Percentiles rank a stretch among this genome's conserved stretches.
Evolutionary conservation across 768 basidiomycete species (phyloP).

Genomic region (Fistulinella prunicolor): DNA sequence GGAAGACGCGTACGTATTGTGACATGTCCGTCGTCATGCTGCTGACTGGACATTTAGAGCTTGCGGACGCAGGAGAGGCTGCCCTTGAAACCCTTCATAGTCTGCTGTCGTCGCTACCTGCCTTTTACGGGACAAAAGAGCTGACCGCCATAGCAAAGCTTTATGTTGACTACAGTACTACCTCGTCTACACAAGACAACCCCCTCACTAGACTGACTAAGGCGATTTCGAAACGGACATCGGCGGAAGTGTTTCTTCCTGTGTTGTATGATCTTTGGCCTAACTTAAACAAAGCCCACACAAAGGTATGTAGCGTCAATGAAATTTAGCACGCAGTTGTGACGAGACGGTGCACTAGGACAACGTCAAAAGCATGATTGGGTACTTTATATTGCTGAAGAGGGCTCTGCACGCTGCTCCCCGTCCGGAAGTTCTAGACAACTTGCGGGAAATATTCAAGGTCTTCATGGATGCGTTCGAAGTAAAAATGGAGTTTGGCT

Average conservation of each 20-base stretch:
- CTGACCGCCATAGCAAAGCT: conserved; percentile 53
- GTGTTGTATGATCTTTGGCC: conserved; percentile 62
- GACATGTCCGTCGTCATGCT: background rate
- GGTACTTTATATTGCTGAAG: conserved; percentile 68
- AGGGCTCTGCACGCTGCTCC: conserved; percentile 62
- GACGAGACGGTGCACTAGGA: conserved; percentile 17
- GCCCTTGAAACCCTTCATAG: conserved; percentile 54
- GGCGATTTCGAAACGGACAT: conserved; percentile 65
- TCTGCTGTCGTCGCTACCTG: conserved; percentile 73
- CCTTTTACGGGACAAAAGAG: conserved; percentile 73
- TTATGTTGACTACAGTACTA: conserved; percentile 45
- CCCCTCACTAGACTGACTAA: conserved; percentile 49
- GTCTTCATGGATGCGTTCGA: conserved; percentile 80
- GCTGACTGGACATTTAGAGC: conserved; percentile 21
- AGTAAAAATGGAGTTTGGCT: conserved; percentile 35
- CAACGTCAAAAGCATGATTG: conserved; percentile 25
- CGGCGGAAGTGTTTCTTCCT: conserved; percentile 64
- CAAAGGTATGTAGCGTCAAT: conserved; percentile 32
- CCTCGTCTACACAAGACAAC: conserved; percentile 16
- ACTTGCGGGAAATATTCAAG: conserved; percentile 67
- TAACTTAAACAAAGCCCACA: conserved; percentile 30
- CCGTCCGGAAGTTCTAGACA: conserved; percentile 60
- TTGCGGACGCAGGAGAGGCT: conserved; percentile 32
- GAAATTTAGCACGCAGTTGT: background rate
- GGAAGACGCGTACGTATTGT: conserved; percentile 33